Conservation (phyloP, 345 rosid genomes). For the Pistacia vera region DNA sequence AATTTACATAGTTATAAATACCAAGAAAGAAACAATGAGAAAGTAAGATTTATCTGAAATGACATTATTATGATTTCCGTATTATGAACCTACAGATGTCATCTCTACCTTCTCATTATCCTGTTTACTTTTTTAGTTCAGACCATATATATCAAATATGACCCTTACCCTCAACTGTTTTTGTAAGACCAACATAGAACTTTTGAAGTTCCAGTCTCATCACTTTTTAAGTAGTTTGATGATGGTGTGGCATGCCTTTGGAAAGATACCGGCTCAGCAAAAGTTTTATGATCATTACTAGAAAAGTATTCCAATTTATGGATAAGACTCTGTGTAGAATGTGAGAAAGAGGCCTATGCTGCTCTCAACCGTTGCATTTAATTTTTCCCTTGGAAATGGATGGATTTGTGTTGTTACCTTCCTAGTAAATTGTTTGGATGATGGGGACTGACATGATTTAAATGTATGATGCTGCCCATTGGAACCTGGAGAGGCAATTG, state of each 20-base stretch:
- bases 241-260: background rate
- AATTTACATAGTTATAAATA: background rate
- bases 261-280: background rate
- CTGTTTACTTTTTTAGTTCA: background rate
- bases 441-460: slow-evolving; percentile 3
- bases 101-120: background rate
- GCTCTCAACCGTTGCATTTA: background rate
- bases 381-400: background rate
- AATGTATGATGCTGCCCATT: background rate
- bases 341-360: slow-evolving; percentile 6
- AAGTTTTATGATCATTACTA: background rate
- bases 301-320: background rate
- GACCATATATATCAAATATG: background rate
- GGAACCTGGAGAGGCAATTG: background rate
- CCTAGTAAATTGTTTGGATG: background rate
- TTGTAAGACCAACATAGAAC: background rate
- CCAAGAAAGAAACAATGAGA: background rate
- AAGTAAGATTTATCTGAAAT: background rate
- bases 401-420: background rate
- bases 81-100: background rate
- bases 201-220: background rate
- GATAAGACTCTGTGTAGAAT: background rate
- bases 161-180: background rate
- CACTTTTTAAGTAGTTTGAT: background rate
- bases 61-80: background rate